Evolutionary conservation across 345 rosid species (phyloP).

Genomic region (Firmiana major): DNA sequence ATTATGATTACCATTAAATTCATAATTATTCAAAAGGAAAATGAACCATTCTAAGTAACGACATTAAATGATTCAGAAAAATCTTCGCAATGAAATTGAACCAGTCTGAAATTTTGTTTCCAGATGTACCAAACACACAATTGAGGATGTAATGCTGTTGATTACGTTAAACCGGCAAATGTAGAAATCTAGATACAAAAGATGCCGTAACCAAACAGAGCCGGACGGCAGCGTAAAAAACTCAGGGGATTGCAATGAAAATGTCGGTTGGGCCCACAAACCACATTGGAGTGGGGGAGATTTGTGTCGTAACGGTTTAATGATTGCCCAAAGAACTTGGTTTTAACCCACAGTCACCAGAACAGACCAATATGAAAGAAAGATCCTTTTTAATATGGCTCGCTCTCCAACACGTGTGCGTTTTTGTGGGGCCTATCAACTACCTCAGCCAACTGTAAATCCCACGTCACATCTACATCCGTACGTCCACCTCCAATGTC

Average conservation of each 20-base stretch:
- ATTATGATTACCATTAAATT: not conserved
- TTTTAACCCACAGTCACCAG: not conserved
- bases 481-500: conserved; percentile 23
- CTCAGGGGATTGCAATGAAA: not conserved
- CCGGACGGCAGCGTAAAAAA: not conserved
- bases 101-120: not conserved
- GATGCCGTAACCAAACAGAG: not conserved
- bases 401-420: conserved; percentile 24
- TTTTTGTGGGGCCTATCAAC: conserved; percentile 19
- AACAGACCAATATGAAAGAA: not conserved
- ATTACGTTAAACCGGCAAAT: not conserved
- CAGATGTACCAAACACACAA: not conserved
- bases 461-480: conserved; percentile 31
- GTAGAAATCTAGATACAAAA: not conserved
- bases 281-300: conserved; percentile 8
- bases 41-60: not conserved
- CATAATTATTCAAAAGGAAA: not conserved
- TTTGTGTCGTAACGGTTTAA: conserved; percentile 22
- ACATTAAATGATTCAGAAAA: not conserved
- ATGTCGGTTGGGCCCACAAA: conserved; percentile 12
- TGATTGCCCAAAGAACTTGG: conserved; percentile 22
- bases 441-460: conserved; percentile 41
- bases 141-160: not conserved
- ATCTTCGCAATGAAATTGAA: not conserved
- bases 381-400: not conserved